phyloP scores from a whole-genome alignment of 306 rosid species.

The Ormosia emarginata region DNA sequence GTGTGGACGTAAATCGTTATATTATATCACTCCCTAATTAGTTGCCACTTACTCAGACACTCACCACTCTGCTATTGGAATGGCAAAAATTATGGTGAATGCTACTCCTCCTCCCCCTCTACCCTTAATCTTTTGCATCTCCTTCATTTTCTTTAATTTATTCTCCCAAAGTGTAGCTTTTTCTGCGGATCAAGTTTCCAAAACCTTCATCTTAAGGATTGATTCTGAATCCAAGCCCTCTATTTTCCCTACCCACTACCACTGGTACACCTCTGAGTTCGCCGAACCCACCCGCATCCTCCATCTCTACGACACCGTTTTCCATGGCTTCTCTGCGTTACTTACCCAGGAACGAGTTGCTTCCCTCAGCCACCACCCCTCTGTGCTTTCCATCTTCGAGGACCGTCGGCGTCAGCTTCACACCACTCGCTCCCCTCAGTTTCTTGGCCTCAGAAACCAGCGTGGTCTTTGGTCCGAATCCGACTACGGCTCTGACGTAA shows the following conservation, averaged over 20 bases:
- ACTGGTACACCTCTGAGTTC: constrained; percentile 70
- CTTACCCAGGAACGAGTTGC: constrained; percentile 30
- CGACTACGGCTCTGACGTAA: constrained; percentile 66
- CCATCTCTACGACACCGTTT: constrained; percentile 59
- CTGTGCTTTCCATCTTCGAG: constrained; percentile 53
- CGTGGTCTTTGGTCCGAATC: constrained; percentile 75
- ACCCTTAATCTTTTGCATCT: neutral
- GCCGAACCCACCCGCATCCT: constrained; percentile 49
- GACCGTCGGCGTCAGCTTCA: constrained; percentile 67
- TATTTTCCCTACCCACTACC: constrained; percentile 57
- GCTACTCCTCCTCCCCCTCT: too few species aligned
- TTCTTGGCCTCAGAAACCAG: constrained; percentile 68
- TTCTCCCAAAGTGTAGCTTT: neutral
- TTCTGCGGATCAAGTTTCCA: neutral
- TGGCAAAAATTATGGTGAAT: too few species aligned
- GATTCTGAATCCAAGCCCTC: constrained; percentile 58
- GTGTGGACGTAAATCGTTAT: too few species aligned
- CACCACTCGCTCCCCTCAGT: constrained; percentile 81
- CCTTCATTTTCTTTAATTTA: neutral
- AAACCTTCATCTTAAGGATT: constrained; percentile 54
- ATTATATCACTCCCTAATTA: too few species aligned
- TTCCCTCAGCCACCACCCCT: constrained; percentile 41
- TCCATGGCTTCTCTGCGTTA: constrained; percentile 71
- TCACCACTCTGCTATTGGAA: too few species aligned
- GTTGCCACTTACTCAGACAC: too few species aligned